These are phyloP conservation scores for Coemansia sp. DNA, from an alignment of 192 early-diverging fungal species.

Conservation along the genomic window DNA sequence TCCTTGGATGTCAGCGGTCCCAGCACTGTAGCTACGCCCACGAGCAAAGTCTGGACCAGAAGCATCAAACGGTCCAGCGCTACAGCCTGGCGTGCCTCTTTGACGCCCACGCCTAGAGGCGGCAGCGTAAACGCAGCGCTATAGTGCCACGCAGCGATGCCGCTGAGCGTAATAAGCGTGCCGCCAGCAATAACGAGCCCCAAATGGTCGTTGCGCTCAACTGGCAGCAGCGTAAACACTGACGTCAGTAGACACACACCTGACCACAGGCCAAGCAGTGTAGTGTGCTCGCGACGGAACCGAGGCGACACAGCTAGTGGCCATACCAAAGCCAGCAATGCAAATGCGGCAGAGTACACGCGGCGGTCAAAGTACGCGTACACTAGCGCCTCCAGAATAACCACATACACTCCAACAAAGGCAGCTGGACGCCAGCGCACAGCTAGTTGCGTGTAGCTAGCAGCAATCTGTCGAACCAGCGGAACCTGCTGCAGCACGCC, in stretches of 20 bases:
- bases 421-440: slow-evolving; percentile 45
- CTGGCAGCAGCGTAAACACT: slow-evolving; percentile 84
- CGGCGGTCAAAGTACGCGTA: slow-evolving; percentile 82
- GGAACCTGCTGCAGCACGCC: slow-evolving; percentile 52
- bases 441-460: slow-evolving; percentile 16
- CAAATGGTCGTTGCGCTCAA: slow-evolving; percentile 78
- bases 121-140: slow-evolving; percentile 40
- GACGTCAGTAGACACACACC: slow-evolving; percentile 69
- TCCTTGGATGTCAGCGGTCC: slow-evolving; percentile 40
- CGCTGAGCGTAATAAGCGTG: slow-evolving; percentile 37
- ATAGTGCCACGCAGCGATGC: slow-evolving; percentile 44
- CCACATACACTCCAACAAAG: slow-evolving; percentile 59
- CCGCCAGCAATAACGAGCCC: slow-evolving; percentile 59
- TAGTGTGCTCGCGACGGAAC: slow-evolving; percentile 50
- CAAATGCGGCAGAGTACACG: slow-evolving; percentile 58
- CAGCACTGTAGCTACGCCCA: slow-evolving; percentile 43
- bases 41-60: slow-evolving; percentile 40
- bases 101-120: slow-evolving; percentile 24
- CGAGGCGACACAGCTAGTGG: slow-evolving; percentile 56
- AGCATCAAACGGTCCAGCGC: slow-evolving; percentile 39
- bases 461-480: slow-evolving; percentile 33
- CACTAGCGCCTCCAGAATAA: slow-evolving; percentile 78
- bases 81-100: slow-evolving; percentile 25
- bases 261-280: slow-evolving; percentile 66
- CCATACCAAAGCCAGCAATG: slow-evolving; percentile 69